phyloP scores from a whole-genome alignment of 2,329 filamentous ascomycete species.

The Claviceps purpurea region DNA sequence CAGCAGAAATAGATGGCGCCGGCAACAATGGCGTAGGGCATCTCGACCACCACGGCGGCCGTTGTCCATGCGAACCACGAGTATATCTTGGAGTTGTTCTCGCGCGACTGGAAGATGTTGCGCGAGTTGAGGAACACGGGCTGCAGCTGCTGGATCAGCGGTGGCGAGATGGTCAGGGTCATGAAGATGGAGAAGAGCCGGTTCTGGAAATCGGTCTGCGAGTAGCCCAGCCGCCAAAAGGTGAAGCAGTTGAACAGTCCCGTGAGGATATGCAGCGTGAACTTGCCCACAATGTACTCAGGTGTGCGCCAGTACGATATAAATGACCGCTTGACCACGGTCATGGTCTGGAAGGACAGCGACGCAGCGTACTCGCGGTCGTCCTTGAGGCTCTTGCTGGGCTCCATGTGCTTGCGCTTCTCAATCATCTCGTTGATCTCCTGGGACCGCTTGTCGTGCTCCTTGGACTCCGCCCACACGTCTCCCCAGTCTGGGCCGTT shows the following conservation, averaged over 20 bases:
- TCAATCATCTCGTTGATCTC: slow-evolving; percentile 41
- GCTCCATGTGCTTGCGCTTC: slow-evolving; percentile 26
- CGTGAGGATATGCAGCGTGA: slow-evolving; percentile 47
- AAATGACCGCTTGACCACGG: slow-evolving; percentile 45
- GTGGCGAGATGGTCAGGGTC: slow-evolving; percentile 60
- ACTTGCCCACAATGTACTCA: slow-evolving; percentile 48
- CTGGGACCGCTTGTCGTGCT: slow-evolving; percentile 29
- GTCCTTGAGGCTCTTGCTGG: slow-evolving; percentile 27
- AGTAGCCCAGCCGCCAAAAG: slow-evolving; percentile 48
- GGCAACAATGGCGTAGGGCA: slow-evolving; percentile 55
- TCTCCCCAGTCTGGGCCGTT: slow-evolving; percentile 49
- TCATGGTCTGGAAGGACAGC: slow-evolving; percentile 34
- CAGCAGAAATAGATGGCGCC: slow-evolving; percentile 36
- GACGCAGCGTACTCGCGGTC: slow-evolving; percentile 52
- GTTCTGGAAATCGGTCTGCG: slow-evolving; percentile 51
- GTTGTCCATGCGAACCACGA: slow-evolving; percentile 59
- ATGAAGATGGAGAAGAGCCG: slow-evolving; percentile 66
- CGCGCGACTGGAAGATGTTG: slow-evolving; percentile 55
- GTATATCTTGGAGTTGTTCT: slow-evolving; percentile 69
- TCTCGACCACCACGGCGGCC: slow-evolving; percentile 51
- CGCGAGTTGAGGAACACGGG: slow-evolving; percentile 55
- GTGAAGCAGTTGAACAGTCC: slow-evolving; percentile 60
- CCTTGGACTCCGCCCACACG: slow-evolving; percentile 41
- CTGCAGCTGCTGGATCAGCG: slow-evolving; percentile 65
- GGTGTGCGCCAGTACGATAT: slow-evolving; percentile 52